Base-by-base conservation (phyloP, 768 basidiomycete species). In the Pulveroboletus frians region DNA sequence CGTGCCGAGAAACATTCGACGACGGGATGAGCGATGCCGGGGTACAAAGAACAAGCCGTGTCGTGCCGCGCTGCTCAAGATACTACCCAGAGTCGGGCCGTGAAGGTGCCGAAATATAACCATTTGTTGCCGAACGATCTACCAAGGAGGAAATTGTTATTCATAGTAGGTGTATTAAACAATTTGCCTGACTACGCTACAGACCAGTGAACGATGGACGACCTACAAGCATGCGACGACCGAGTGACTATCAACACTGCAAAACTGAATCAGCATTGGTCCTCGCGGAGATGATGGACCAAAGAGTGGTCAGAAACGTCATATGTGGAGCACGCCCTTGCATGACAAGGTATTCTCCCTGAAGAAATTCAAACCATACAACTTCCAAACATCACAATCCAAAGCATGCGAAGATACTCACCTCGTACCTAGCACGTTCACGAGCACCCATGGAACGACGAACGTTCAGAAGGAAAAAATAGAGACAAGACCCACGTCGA, bases 341-440 rank as follows among this genome's bases (percentile, higher is more conserved):
- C 50, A 52, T 46, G 55, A 57, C 61, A 49, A 73, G 80, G 82
- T 84, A 85, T 86, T 70, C 84, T 82, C 88, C 88, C 73, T 89
- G 88, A 90, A 90, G 88, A 90, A 90, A 90, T 89, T 88, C 88
- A 84, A 83, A 68, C 54, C 30, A 55, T 52, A 70, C 72, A 70
- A 65, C 66, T 68, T 63, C 63, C 51, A 67, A 70, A 61, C 81
- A 85, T 85, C 84, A 86, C 77, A 29, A 51, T 61, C 63, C 13
- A 50, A 58, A 57, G 49, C 35, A 51, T 18, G 11, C 11, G 21
- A 32, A n/a, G 5, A n/a, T 40, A 53, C 68, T 67, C 47, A 68
- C 66, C 52, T 47, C 15, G 13, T 20, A 49, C 9, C 36, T 14
- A 46, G 2, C 20, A 40, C 26, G 27, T 29, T n/a, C 38, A 38